Percentiles rank a stretch among this genome's conserved stretches.
These are phyloP conservation scores for Tylopilus subfusipes DNA, from an alignment of 768 basidiomycete species.

Conservation along the genomic window DNA sequence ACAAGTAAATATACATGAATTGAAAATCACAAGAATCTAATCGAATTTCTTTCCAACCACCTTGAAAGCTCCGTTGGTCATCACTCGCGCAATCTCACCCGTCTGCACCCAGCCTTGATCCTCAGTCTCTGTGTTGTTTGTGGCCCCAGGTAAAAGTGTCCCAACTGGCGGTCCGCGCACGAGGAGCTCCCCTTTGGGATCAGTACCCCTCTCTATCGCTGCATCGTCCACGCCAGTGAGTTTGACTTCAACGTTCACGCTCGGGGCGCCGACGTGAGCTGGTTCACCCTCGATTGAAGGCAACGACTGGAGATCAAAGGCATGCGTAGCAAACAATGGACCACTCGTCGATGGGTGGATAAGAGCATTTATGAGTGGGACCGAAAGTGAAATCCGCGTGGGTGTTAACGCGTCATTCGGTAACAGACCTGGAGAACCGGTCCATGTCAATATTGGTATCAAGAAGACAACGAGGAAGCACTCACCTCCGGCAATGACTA, in stretches of 20 bases:
- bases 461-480: slow-evolving; percentile 2
- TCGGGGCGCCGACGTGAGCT: slow-evolving; percentile 71
- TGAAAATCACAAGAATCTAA: neutral
- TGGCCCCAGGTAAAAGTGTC: slow-evolving; percentile 32
- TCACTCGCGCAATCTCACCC: slow-evolving; percentile 44
- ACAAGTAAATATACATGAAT: neutral
- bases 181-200: slow-evolving; percentile 59
- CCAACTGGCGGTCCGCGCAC: slow-evolving; percentile 77
- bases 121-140: slow-evolving; percentile 39
- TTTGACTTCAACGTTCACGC: slow-evolving; percentile 81
- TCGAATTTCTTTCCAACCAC: slow-evolving; percentile 18
- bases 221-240: slow-evolving; percentile 67
- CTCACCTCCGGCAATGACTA: slow-evolving; percentile 72
- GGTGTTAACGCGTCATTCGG: slow-evolving; percentile 50
- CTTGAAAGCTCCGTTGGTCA: slow-evolving; percentile 66
- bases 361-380: slow-evolving; percentile 68
- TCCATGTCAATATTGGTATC: neutral
- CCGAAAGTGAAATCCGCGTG: slow-evolving; percentile 69
- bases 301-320: slow-evolving; percentile 81
- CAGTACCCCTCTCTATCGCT: slow-evolving; percentile 57
- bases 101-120: slow-evolving; percentile 44
- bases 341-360: slow-evolving; percentile 64
- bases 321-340: slow-evolving; percentile 79
- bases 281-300: slow-evolving; percentile 34
- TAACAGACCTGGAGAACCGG: slow-evolving; percentile 42